A percentile compares a stretch with the other conserved stretches of the same genome.
Conservation (phyloP, 208 protist species). For the Entamoeba moshkovskii region DNA sequence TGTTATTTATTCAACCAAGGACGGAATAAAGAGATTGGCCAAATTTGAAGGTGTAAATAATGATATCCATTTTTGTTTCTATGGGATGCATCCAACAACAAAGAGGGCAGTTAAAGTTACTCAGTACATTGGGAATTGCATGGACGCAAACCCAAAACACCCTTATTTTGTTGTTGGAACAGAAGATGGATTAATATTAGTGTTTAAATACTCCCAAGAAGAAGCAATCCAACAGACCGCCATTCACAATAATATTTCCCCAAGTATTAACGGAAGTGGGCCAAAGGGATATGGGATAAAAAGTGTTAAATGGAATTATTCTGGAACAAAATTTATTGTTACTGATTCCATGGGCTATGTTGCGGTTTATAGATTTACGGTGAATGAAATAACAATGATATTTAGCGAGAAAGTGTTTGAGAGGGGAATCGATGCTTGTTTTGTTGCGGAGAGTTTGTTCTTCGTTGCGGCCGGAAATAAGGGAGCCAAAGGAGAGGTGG, state of each 20-base stretch:
- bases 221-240: not conserved
- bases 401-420: not conserved
- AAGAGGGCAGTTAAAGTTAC: not conserved
- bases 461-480: not conserved
- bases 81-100: not conserved
- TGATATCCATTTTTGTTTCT: not conserved
- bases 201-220: not conserved
- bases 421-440: not conserved
- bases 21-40: not conserved
- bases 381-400: not conserved
- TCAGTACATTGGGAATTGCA: not conserved
- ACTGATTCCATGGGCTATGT: not conserved
- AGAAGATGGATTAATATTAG: not conserved
- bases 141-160: not conserved
- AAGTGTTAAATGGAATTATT: not conserved
- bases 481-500: not conserved
- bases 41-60: not conserved
- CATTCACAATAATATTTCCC: not conserved
- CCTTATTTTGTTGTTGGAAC: constrained; percentile 2
- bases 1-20: not conserved
- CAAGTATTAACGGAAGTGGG: not conserved
- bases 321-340: not conserved
- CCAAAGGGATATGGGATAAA: not conserved
- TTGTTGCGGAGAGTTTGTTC: not conserved
- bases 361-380: not conserved